phyloP scores from a whole-genome alignment of 148 eudicot species.

The Hydrangea macrophylla region DNA sequence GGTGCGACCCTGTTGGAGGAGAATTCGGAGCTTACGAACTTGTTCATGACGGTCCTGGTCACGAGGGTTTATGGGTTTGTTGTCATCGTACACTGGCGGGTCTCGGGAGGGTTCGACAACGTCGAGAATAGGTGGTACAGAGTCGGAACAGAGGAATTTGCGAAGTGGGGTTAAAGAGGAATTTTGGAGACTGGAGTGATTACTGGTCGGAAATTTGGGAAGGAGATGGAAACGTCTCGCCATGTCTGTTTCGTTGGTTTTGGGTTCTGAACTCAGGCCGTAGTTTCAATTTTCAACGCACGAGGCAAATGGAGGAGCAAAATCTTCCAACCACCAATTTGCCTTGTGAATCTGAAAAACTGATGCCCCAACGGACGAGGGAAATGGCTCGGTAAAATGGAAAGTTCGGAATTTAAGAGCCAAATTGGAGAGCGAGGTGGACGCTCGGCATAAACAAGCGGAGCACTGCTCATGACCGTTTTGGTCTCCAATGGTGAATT shows the following conservation, averaged over 20 bases:
- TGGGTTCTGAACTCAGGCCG: not conserved
- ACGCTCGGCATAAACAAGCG: too few species aligned
- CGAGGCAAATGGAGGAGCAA: too few species aligned
- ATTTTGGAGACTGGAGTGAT: not conserved
- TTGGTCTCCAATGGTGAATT: too few species aligned
- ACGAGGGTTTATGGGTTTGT: conserved; percentile 11
- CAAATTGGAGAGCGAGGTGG: too few species aligned
- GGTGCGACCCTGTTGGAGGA: conserved; percentile 44
- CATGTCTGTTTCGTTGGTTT: not conserved
- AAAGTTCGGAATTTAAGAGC: too few species aligned
- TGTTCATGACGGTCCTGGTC: conserved; percentile 29
- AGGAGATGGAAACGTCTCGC: not conserved
- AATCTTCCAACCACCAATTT: too few species aligned
- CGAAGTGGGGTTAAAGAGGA: not conserved
- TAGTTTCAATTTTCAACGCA: too few species aligned
- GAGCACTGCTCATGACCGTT: too few species aligned
- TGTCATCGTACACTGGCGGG: not conserved
- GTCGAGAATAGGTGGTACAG: not conserved
- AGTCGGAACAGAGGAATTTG: not conserved
- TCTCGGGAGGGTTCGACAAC: not conserved
- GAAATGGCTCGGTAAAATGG: too few species aligned
- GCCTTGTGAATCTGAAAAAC: too few species aligned
- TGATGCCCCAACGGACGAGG: too few species aligned
- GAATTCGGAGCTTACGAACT: conserved; percentile 37
- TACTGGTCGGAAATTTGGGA: not conserved